Conservation (phyloP, 108 stramenopile species). For the Hondaea fermentalgiana region DNA sequence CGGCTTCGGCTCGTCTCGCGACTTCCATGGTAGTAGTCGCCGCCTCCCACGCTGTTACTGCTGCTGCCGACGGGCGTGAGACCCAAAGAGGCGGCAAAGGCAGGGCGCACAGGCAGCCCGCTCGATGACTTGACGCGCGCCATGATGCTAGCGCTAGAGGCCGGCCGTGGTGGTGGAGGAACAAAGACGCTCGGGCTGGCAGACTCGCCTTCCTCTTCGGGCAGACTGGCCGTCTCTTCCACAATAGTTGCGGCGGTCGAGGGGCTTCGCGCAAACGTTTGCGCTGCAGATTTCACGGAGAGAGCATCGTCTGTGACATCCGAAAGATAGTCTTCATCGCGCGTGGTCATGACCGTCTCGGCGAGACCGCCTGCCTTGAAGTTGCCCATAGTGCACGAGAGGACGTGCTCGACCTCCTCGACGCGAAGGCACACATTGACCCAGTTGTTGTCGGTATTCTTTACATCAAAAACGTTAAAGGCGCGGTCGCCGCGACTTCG, state of each 20-base stretch:
- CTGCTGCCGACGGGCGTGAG: neutral
- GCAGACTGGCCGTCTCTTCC: neutral
- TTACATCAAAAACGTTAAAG: neutral
- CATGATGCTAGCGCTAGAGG: neutral
- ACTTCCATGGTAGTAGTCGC: neutral
- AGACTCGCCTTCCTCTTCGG: neutral
- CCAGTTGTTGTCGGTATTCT: neutral
- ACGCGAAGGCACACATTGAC: neutral
- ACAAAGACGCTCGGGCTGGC: neutral
- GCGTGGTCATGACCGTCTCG: neutral
- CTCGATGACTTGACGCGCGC: neutral
- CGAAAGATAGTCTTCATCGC: neutral
- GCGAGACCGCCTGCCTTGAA: neutral
- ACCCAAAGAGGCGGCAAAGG: neutral
- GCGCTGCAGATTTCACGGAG: neutral
- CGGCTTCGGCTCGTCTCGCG: neutral
- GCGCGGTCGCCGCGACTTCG: neutral
- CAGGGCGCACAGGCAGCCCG: neutral
- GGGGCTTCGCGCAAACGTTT: neutral
- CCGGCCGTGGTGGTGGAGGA: neutral
- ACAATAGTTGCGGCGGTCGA: neutral
- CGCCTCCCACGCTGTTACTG: neutral
- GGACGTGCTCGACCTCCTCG: neutral
- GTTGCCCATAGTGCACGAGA: neutral
- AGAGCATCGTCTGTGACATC: neutral